Evolutionary conservation across 176 grass and related monocot genomes (phyloP).

Genomic region (Dendrocalamus sinicus): DNA sequence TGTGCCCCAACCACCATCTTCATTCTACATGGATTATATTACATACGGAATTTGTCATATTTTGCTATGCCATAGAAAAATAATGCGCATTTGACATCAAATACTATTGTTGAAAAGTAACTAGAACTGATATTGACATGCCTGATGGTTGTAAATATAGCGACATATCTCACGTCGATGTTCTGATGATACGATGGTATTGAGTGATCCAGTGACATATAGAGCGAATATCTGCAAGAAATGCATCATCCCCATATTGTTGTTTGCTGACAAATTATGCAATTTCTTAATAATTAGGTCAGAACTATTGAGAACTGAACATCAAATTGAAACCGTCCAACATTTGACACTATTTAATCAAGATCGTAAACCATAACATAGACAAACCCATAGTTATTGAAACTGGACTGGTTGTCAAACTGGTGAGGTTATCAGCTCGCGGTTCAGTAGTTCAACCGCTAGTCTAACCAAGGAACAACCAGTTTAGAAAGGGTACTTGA

Average conservation of each 20-base stretch:
- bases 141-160: constrained; percentile 61
- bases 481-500: no score
- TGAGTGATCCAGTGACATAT: constrained; percentile 38
- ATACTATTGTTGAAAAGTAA: not conserved
- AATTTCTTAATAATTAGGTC: no score
- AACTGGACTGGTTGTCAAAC: no score
- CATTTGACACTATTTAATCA: no score
- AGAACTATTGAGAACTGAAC: no score
- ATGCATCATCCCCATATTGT: not conserved
- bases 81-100: not conserved
- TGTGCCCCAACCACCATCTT: constrained; percentile 52
- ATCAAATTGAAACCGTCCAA: no score
- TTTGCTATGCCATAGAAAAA: not conserved
- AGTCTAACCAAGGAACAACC: no score
- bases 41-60: not conserved
- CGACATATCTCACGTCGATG: constrained; percentile 44
- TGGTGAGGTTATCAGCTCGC: no score
- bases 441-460: no score
- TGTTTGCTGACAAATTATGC: no score
- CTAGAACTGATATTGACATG: not conserved
- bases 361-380: no score
- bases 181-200: constrained; percentile 27
- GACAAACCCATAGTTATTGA: no score
- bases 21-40: constrained; percentile 35
- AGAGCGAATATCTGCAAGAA: constrained; percentile 47